Percentiles rank a stretch among this genome's conserved stretches.
Evolutionary conservation across 2,329 filamentous ascomycete species (phyloP).

Genomic region (Stachybotrys elegans): DNA sequence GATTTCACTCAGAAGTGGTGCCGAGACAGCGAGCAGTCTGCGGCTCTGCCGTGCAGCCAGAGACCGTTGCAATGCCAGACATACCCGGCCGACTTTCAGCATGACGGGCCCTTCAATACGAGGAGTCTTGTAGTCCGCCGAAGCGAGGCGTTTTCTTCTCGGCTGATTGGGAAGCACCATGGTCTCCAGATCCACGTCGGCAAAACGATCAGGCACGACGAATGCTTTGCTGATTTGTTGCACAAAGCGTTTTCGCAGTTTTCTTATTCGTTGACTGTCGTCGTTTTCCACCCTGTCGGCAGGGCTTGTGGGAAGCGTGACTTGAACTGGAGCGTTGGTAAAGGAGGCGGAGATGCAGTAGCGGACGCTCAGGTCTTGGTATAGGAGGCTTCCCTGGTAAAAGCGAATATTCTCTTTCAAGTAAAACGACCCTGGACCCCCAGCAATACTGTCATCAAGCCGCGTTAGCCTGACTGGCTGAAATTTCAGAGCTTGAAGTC

Average conservation of each 20-base stretch:
- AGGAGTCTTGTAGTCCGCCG: too few relatives aligned
- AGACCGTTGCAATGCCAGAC: constrained; percentile 12
- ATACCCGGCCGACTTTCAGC: constrained; percentile 19
- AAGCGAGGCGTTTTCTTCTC: too few relatives aligned
- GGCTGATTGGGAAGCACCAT: constrained; percentile 15
- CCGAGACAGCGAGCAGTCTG: constrained; percentile 16
- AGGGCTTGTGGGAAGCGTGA: constrained; percentile 21
- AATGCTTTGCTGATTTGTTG: constrained; percentile 24
- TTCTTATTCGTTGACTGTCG: constrained; percentile 20
- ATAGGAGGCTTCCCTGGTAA: constrained; percentile 41
- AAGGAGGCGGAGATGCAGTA: constrained; percentile 30
- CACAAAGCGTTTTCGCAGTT: constrained; percentile 20
- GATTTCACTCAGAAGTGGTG: constrained; percentile 19
- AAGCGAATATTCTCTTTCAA: constrained; percentile 31
- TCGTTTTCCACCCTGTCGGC: constrained; percentile 18
- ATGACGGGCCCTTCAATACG: constrained; percentile 14
- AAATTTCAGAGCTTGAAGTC: constrained; percentile 21
- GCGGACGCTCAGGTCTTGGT: constrained; percentile 35
- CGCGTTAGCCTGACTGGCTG: constrained; percentile 18
- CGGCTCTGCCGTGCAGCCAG: constrained; percentile 5
- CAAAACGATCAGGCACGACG: constrained; percentile 31
- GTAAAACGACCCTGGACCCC: constrained; percentile 24
- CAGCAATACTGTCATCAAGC: constrained; percentile 3
- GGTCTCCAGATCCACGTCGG: constrained; percentile 17
- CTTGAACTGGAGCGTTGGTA: constrained; percentile 14